These are phyloP conservation scores for Phanerochaete carnosa DNA, from an alignment of 768 basidiomycete species.

Conservation along the genomic window DNA sequence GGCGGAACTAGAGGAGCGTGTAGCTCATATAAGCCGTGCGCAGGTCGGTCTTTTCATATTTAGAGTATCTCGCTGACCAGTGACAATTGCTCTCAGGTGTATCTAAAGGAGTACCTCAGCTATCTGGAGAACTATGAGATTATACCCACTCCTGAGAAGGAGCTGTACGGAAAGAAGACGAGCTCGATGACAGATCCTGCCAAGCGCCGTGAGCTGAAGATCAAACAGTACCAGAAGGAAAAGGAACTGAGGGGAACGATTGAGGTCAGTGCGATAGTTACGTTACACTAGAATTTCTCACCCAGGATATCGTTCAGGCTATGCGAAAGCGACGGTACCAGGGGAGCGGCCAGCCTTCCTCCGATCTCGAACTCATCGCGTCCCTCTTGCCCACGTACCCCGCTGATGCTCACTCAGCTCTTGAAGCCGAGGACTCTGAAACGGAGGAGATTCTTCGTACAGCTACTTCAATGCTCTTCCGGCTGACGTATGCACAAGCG, in stretches of 20 bases:
- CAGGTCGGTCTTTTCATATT: conserved; percentile 44
- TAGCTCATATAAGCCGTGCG: conserved; percentile 49
- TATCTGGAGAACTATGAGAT: conserved; percentile 62
- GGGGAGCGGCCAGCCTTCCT: conserved; percentile 30
- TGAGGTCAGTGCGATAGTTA: conserved; percentile 42
- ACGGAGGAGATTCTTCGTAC: conserved; percentile 67
- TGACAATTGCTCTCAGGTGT: conserved; percentile 36
- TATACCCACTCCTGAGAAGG: conserved; percentile 56
- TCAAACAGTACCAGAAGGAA: conserved; percentile 85
- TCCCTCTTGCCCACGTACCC: conserved; percentile 49
- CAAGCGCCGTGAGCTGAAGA: conserved; percentile 81
- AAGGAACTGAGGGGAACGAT: conserved; percentile 73
- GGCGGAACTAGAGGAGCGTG: conserved; percentile 53
- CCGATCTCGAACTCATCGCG: conserved; percentile 61
- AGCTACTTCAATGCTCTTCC: conserved; percentile 65
- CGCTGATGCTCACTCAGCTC: conserved; percentile 4
- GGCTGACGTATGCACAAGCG: conserved; percentile 69
- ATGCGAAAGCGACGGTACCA: conserved; percentile 54
- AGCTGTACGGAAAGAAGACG: conserved; percentile 47
- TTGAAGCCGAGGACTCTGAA: conserved; percentile 52
- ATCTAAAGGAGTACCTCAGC: conserved; percentile 38
- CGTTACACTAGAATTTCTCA: background rate
- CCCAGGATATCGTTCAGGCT: conserved; percentile 32
- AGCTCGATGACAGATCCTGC: conserved; percentile 58
- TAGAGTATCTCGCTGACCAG: conserved; percentile 11